phyloP scores from a whole-genome alignment of 345 rosid species.

The thale cress (Arabidopsis thaliana) region DNA sequence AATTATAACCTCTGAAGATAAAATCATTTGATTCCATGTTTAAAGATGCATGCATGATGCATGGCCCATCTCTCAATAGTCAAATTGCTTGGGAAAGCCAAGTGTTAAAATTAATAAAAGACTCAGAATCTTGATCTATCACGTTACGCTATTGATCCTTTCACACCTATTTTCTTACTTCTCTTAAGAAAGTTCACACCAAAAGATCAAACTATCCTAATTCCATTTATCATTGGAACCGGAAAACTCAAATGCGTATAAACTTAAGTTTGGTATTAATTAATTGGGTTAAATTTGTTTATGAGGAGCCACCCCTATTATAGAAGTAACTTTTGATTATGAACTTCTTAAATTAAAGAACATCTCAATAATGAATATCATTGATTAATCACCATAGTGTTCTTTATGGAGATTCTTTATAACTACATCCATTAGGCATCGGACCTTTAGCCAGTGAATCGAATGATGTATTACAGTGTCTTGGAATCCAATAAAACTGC shows the following conservation, averaged over 20 bases:
- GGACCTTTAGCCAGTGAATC: too few species aligned
- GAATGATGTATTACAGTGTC: too few species aligned
- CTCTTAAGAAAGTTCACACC: neutral
- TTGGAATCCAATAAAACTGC: too few species aligned
- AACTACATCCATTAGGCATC: too few species aligned
- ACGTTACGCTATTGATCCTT: neutral
- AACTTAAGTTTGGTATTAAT: neutral
- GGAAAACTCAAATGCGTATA: neutral
- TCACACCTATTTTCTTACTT: neutral
- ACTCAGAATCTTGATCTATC: neutral
- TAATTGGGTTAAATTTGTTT: neutral
- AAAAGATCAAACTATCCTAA: neutral
- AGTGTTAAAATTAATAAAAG: too few species aligned
- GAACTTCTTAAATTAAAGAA: too few species aligned
- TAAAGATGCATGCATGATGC: slow-evolving; percentile 11
- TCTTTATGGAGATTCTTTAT: too few species aligned
- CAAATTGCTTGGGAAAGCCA: slow-evolving; percentile 7
- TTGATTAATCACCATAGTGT: too few species aligned
- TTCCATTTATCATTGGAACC: neutral
- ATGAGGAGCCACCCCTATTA: too few species aligned
- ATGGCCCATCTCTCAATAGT: neutral
- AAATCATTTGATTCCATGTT: neutral
- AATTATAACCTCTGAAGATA: neutral
- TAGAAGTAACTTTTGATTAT: too few species aligned
- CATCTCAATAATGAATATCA: too few species aligned